Percentiles rank a stretch among this genome's conserved stretches.
Conservation (phyloP, 768 basidiomycete genomes). For the Serendipita vermifera region DNA sequence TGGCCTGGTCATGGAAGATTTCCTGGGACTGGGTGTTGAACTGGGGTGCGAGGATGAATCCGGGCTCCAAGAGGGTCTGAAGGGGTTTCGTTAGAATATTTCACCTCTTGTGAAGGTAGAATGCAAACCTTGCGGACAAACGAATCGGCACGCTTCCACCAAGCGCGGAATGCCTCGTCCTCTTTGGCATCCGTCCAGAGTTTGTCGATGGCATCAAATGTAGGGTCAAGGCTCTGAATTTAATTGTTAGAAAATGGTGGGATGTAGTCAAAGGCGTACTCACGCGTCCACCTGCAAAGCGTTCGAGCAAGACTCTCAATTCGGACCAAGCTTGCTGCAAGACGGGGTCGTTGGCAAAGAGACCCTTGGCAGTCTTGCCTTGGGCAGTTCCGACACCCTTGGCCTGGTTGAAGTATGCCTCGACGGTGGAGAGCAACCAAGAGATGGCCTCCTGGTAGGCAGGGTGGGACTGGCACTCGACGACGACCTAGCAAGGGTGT, state of each 20-base stretch:
- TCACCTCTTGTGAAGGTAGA: background rate
- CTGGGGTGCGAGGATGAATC: conserved; percentile 72
- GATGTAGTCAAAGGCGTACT: too few relatives aligned
- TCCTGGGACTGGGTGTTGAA: conserved; percentile 60
- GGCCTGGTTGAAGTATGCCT: conserved; percentile 49
- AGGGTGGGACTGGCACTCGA: conserved; percentile 85
- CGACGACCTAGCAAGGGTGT: conserved; percentile 42
- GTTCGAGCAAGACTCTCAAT: conserved; percentile 72
- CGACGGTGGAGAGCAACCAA: conserved; percentile 56
- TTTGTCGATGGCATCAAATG: conserved; percentile 56
- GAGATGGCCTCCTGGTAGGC: conserved; percentile 72
- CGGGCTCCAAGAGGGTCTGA: conserved; percentile 62
- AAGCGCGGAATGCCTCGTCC: conserved; percentile 60
- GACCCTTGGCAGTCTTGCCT: conserved; percentile 24
- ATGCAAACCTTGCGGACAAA: conserved; percentile 50
- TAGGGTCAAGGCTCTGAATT: conserved; percentile 40
- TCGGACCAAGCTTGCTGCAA: conserved; percentile 46
- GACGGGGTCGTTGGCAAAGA: conserved; percentile 35
- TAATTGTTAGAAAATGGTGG: background rate
- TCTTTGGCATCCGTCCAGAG: conserved; percentile 61
- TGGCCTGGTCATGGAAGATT: conserved; percentile 35
- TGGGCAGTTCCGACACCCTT: conserved; percentile 26
- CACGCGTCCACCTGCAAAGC: conserved; percentile 59
- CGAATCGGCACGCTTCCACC: conserved; percentile 51
- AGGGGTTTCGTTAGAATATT: background rate